Base-by-base conservation (phyloP, 129 eudicot genomes). In the Heracleum sosnowskyi region DNA sequence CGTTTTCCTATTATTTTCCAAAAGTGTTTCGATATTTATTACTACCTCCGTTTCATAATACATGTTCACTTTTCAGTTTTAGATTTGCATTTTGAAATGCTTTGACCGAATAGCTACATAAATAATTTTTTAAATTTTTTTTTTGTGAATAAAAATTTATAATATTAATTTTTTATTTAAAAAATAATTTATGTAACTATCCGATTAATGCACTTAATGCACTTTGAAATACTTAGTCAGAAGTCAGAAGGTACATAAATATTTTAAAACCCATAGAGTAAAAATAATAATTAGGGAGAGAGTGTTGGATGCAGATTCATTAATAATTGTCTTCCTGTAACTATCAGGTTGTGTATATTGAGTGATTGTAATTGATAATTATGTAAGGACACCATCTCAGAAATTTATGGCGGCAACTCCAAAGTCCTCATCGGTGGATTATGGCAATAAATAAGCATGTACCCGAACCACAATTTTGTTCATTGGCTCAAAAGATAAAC, bases 241-340 rank as follows among this genome's bases (percentile, higher is more conserved):
- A n/a, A n/a, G n/a, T n/a, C n/a, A n/a, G n/a, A n/a, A n/a, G n/a
- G n/a, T n/a, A n/a, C n/a, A n/a, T n/a, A n/a, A n/a, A n/a, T n/a
- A n/a, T n/a, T n/a, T n/a, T n/a, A n/a, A n/a, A n/a, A n/a, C n/a
- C n/a, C n/a, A n/a, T n/a, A n/a, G n/a, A n/a, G n/a, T n/a, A 77
- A n/a, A 37, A 17, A 9, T 18, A 69, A 33, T 37, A 35, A 33
- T 69, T 4, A 66, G 10, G 10, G 24, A 10, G 22, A 22, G 39
- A 11, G 53, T 12, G 34, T 77, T 77, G 73, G 80, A 60, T 36
- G 49, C 51, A 77, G 66, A 60, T 37, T 11, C 80, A 77, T 77
- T 57, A 60, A 72, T 72, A 72, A 37, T 55, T 55, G 71, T 12
- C 4, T 55, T 60, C 4, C 36, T 6, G 33, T 22, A 53, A 37